Evolutionary conservation across 2,329 filamentous ascomycete genomes (phyloP).

Genomic region (Chrysosporium queenslandicum): DNA sequence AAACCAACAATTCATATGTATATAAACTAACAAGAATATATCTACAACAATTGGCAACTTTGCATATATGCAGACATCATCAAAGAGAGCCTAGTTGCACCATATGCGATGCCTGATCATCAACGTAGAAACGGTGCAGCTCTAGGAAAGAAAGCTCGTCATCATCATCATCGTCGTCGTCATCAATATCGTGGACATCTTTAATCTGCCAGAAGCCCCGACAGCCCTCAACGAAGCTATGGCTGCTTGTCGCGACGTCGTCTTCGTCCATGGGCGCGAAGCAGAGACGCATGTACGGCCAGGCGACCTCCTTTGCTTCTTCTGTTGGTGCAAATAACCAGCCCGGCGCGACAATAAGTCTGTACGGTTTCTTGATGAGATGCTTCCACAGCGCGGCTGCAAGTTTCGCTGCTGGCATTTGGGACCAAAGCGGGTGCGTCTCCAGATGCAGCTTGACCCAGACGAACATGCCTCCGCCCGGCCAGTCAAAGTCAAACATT

Average conservation of each 20-base stretch:
- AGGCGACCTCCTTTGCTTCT: conserved; percentile 50
- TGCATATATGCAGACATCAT: not conserved
- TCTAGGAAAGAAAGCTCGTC: not conserved
- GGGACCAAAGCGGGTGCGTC: conserved; percentile 57
- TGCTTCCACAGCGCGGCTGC: conserved; percentile 59
- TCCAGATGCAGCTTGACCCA: conserved; percentile 68
- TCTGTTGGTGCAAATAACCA: conserved; percentile 60
- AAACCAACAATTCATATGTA: not conserved
- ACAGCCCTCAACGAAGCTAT: conserved; percentile 58
- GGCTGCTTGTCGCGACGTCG: conserved; percentile 52
- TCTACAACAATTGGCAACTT: not conserved
- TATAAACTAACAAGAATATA: not conserved
- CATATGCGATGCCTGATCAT: no score
- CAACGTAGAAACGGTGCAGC: not conserved
- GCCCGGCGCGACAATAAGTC: conserved; percentile 62
- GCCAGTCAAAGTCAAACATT: conserved; percentile 68
- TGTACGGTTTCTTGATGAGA: conserved; percentile 57
- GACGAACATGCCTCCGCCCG: conserved; percentile 83
- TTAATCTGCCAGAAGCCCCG: conserved; percentile 69
- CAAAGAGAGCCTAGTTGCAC: not conserved
- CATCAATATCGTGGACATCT: conserved; percentile 34
- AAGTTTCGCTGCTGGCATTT: conserved; percentile 48
- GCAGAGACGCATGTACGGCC: conserved; percentile 66
- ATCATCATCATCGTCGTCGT: conserved; percentile 11
- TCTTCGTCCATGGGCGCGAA: conserved; percentile 75